Base-by-base conservation (phyloP, 805 yeast genomes). In the Saccharomycopsis vini region DNA sequence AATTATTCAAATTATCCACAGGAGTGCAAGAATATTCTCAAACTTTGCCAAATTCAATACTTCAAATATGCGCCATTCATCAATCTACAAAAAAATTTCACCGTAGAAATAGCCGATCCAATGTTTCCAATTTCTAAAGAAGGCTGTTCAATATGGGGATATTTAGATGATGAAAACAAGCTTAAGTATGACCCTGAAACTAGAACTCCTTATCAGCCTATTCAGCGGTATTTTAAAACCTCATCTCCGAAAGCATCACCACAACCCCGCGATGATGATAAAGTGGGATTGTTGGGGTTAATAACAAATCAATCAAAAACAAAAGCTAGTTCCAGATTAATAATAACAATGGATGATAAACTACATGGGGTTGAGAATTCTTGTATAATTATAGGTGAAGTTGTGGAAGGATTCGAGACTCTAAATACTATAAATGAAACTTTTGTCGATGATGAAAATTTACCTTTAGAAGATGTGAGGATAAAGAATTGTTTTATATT, bases 61-160 rank as follows among this genome's bases (percentile, higher is more conserved):
- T 79, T 65, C 60, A 68, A 75, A 37, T 72, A 70, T 52, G 58
- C 70, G 15, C 77, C 78, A 4, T 68, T 79, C 43, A 62, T 63
- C 54, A 63, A 69, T 45, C 53, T 77, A 3, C 62, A 62, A 34
- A 59, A 57, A 40, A 68, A 68, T 50, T 60, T 55, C 24, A 47
- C 62, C 0, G 66, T 66, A 3, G 69, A 68, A 40, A 53, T 67
- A 36, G 83, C 82, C 1, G 72, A 71, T 44, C 75, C 78, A 3
- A 28, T 57, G 13, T 73, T 59, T 46, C 79, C 77, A 1, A 26
- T 55, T 2, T 16, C 22, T 3, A 47, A 34, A 20, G 6, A 4
- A 15, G 47, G 47, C 26, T n/a, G 18, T n/a, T 44, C 40, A 3
- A 35, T 44, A 21, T 44, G 47, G 47, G 43, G 40, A 19, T 16